Percentiles rank a stretch among this genome's conserved stretches.
These are phyloP conservation scores for Entomortierella beljakovae DNA, from an alignment of 192 early-diverging fungal genomes.

Conservation along the genomic window DNA sequence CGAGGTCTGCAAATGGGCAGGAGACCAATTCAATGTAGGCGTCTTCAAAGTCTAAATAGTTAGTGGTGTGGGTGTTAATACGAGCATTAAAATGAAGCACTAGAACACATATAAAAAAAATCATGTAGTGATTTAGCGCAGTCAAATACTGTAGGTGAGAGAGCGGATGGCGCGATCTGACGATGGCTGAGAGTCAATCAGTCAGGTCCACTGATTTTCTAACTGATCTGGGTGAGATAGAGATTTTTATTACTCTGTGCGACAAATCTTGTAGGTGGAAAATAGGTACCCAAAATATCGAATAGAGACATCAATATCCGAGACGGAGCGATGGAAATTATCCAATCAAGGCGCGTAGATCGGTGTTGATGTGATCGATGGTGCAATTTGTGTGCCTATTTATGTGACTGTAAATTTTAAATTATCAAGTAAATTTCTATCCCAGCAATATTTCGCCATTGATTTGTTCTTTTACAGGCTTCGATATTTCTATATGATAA, in stretches of 20 bases:
- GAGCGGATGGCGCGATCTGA: slow-evolving; percentile 33
- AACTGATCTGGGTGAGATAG: neutral
- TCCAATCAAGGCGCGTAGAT: slow-evolving; percentile 35
- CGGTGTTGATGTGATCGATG: slow-evolving; percentile 33
- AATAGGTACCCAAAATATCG: neutral
- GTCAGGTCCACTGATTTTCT: neutral
- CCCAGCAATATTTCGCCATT: neutral
- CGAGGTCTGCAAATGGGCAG: slow-evolving; percentile 59
- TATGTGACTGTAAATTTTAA: slow-evolving; percentile 11
- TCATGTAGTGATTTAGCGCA: neutral
- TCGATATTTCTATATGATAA: too few species aligned
- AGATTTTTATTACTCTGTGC: too few species aligned
- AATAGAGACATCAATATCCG: neutral
- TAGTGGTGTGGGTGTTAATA: neutral
- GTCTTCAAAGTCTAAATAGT: slow-evolving; percentile 55
- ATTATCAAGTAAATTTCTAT: neutral
- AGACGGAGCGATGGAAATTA: neutral
- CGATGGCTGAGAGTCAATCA: slow-evolving; percentile 14
- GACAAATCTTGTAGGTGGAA: neutral
- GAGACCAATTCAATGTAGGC: slow-evolving; percentile 61
- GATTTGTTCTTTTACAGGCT: neutral
- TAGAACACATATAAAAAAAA: too few species aligned
- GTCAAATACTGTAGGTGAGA: neutral
- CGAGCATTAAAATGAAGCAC: too few species aligned
- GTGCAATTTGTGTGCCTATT: slow-evolving; percentile 20